Conservation (phyloP, 2,329 filamentous ascomycete genomes). For the Cladorrhinum sp. region DNA sequence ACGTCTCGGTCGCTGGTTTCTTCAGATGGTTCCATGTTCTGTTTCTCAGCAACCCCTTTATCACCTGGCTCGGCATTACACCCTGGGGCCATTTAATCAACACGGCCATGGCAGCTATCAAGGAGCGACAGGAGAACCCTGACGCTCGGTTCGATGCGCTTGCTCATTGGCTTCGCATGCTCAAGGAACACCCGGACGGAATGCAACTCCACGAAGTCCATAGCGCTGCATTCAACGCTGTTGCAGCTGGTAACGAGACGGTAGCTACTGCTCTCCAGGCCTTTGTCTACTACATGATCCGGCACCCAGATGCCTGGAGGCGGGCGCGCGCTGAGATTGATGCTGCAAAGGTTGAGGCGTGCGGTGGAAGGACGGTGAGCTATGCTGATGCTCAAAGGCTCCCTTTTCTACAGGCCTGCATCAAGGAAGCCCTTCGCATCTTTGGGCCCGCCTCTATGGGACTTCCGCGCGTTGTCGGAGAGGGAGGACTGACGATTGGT, state of each 20-base stretch:
- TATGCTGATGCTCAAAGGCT: conserved; percentile 31
- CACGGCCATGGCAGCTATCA: conserved; percentile 27
- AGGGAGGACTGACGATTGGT: conserved; percentile 30
- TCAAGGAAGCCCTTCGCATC: conserved; percentile 34
- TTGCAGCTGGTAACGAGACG: conserved; percentile 27
- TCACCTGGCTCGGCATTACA: conserved; percentile 28
- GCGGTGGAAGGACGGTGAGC: conserved; percentile 19
- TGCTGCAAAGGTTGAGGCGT: conserved; percentile 15
- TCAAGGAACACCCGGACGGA: conserved; percentile 8
- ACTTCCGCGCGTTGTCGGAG: conserved; percentile 29
- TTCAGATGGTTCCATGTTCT: conserved; percentile 28
- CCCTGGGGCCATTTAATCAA: conserved; percentile 31
- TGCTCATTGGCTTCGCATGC: conserved; percentile 29
- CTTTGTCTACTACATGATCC: conserved; percentile 30
- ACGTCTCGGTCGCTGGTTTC: conserved; percentile 27
- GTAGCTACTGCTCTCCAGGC: conserved; percentile 26
- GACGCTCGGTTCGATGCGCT: conserved; percentile 28
- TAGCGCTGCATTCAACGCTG: conserved; percentile 16
- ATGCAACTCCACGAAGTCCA: conserved; percentile 26
- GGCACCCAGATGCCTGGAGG: conserved; percentile 21
- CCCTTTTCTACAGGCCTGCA: conserved; percentile 34
- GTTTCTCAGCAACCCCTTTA: conserved; percentile 31
- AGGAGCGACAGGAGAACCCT: conserved; percentile 25
- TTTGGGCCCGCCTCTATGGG: conserved; percentile 30
- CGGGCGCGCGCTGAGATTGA: conserved; percentile 27